Percentiles rank a stretch among this genome's conserved stretches.
phyloP scores from a whole-genome alignment of 257 asterid species.

The Solanum rostratum region DNA sequence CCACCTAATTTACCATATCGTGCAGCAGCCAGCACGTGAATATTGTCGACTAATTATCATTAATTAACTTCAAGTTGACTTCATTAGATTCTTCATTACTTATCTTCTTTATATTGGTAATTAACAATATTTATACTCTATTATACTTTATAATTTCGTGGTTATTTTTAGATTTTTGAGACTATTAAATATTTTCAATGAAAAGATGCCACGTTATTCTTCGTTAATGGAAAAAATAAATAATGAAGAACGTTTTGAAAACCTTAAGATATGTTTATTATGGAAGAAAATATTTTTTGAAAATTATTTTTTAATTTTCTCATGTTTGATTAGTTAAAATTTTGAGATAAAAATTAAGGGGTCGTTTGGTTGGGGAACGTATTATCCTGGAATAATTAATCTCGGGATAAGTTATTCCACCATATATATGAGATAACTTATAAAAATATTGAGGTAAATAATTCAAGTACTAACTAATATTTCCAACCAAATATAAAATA shows the following conservation, averaged over 20 bases:
- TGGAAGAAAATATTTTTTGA: neutral
- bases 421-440: too few relatives aligned
- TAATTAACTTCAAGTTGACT: conserved; percentile 25
- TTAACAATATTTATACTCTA: neutral
- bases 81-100: conserved; percentile 11
- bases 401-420: too few relatives aligned
- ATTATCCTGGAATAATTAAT: too few relatives aligned
- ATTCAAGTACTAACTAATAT: too few relatives aligned
- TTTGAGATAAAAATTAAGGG: too few relatives aligned
- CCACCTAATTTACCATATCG: neutral
- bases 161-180: neutral
- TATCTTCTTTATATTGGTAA: neutral
- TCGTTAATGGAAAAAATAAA: neutral
- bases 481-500: too few relatives aligned
- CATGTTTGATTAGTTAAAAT: neutral
- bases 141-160: neutral
- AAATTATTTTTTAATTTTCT: neutral
- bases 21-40: conserved; percentile 14
- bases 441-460: too few relatives aligned
- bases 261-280: neutral
- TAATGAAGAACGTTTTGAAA: neutral
- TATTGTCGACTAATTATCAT: neutral
- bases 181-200: neutral
- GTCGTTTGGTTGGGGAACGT: too few relatives aligned
- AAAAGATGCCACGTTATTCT: neutral